phyloP scores from a whole-genome alignment of 352 stramenopile species.

The Phytophthora agathidicida region DNA sequence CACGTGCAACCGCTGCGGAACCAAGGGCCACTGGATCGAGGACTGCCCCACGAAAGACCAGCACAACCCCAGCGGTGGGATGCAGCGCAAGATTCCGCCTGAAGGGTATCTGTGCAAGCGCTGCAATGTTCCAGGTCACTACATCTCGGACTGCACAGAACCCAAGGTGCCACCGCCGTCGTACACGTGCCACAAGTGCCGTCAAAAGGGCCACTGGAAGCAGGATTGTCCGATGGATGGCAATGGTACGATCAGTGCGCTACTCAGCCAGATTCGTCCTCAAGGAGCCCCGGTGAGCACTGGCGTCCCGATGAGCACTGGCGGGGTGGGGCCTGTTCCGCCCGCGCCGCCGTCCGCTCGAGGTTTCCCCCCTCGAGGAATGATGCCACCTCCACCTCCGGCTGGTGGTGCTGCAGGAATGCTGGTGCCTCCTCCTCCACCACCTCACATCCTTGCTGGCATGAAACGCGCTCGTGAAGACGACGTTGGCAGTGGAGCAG shows the following conservation, averaged over 20 bases:
- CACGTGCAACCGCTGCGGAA: slow-evolving; percentile 88
- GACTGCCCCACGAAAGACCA: slow-evolving; percentile 89
- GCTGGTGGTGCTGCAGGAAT: slow-evolving; percentile 17
- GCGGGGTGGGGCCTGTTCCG: slow-evolving; percentile 16
- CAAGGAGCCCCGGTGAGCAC: slow-evolving; percentile 15
- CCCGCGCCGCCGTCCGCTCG: slow-evolving; percentile 19
- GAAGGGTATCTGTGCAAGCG: slow-evolving; percentile 89
- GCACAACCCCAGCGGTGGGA: slow-evolving; percentile 25
- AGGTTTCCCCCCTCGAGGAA: slow-evolving; percentile 29
- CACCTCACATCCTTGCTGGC: slow-evolving; percentile 52
- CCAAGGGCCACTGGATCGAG: slow-evolving; percentile 89
- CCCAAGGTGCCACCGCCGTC: slow-evolving; percentile 79
- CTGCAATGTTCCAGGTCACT: slow-evolving; percentile 85
- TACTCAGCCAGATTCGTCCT: slow-evolving; percentile 43
- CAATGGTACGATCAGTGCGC: slow-evolving; percentile 55
- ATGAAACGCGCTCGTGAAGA: slow-evolving; percentile 51
- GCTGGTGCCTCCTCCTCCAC: slow-evolving; percentile 48
- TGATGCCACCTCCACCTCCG: slow-evolving; percentile 43
- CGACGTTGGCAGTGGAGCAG: slow-evolving; percentile 13
- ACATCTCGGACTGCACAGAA: slow-evolving; percentile 88
- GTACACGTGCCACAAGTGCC: slow-evolving; percentile 89
- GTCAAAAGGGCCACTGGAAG: slow-evolving; percentile 90
- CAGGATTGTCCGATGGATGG: slow-evolving; percentile 85
- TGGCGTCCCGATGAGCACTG: slow-evolving; percentile 22
- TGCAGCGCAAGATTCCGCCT: slow-evolving; percentile 59